These are phyloP conservation scores for Phaeosphaeriaceae sp. DNA, from an alignment of 2,329 filamentous ascomycete species.

Conservation along the genomic window DNA sequence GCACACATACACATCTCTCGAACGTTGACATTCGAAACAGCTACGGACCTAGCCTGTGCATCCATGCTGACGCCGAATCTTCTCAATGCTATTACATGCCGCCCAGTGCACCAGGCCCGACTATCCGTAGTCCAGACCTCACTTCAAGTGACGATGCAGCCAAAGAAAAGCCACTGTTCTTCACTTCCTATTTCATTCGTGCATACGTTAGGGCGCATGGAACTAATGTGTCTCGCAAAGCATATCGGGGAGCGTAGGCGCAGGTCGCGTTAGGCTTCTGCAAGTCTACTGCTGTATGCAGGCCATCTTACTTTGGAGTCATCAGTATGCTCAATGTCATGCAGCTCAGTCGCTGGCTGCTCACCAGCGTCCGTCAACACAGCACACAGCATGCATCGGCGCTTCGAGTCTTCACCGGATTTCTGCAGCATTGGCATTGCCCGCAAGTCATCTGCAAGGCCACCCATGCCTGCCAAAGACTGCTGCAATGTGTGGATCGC, in stretches of 20 bases:
- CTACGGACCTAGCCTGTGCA: not conserved
- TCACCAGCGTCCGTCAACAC: not conserved
- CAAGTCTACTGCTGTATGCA: not conserved
- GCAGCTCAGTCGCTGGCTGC: not conserved
- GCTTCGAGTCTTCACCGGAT: constrained; percentile 1
- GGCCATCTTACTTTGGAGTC: not conserved
- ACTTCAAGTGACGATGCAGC: not conserved
- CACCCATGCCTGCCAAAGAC: not conserved
- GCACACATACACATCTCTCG: not conserved
- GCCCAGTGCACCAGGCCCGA: not conserved
- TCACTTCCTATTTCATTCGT: not conserved
- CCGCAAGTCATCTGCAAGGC: not conserved
- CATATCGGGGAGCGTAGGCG: not conserved
- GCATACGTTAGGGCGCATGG: not conserved
- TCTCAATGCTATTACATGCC: not conserved
- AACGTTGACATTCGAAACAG: not conserved
- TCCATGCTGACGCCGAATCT: not conserved
- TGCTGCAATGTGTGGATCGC: not conserved
- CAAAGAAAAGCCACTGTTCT: not conserved
- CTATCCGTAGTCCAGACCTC: not conserved
- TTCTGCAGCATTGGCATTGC: not conserved
- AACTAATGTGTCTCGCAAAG: not conserved
- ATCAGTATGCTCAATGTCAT: not conserved
- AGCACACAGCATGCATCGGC: not conserved
- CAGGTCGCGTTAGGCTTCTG: not conserved